These are phyloP conservation scores for Russula dissimulans DNA, from an alignment of 768 basidiomycete species.

Conservation along the genomic window DNA sequence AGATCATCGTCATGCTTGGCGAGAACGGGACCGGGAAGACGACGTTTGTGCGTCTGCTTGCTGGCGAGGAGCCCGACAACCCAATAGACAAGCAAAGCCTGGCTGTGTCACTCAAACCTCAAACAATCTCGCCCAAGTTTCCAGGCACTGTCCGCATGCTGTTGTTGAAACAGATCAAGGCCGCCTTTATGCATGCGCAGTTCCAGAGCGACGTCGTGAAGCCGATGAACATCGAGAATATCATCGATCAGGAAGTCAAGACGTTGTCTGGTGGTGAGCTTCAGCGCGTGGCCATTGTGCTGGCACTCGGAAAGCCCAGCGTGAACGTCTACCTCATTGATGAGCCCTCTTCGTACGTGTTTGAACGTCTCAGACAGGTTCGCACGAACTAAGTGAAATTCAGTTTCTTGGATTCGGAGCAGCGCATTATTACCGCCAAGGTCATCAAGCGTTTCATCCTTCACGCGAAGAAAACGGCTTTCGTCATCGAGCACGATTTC, in stretches of 20 bases:
- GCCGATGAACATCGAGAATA: slow-evolving; percentile 90
- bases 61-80: slow-evolving; percentile 84
- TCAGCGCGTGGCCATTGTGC: slow-evolving; percentile 92
- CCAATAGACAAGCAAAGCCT: slow-evolving; percentile 76
- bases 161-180: slow-evolving; percentile 88
- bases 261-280: slow-evolving; percentile 97
- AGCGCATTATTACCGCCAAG: slow-evolving; percentile 96
- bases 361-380: not conserved
- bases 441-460: slow-evolving; percentile 98
- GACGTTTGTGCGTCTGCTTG: slow-evolving; percentile 91
- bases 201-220: slow-evolving; percentile 98
- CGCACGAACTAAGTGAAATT: not conserved
- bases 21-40: slow-evolving; percentile 99
- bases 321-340: slow-evolving; percentile 91
- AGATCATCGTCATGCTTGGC: slow-evolving; percentile 98
- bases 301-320: slow-evolving; percentile 82
- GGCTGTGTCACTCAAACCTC: slow-evolving; percentile 92
- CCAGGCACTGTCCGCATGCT: slow-evolving; percentile 94
- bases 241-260: slow-evolving; percentile 97
- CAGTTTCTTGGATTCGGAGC: slow-evolving; percentile 96
- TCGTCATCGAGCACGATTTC: slow-evolving; percentile 99
- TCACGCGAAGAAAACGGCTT: slow-evolving; percentile 94
- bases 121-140: slow-evolving; percentile 97
- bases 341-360: slow-evolving; percentile 67
- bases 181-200: slow-evolving; percentile 97